Base-by-base conservation (phyloP, 495 filamentous ascomycete genomes). In the Peziza echinospora region DNA sequence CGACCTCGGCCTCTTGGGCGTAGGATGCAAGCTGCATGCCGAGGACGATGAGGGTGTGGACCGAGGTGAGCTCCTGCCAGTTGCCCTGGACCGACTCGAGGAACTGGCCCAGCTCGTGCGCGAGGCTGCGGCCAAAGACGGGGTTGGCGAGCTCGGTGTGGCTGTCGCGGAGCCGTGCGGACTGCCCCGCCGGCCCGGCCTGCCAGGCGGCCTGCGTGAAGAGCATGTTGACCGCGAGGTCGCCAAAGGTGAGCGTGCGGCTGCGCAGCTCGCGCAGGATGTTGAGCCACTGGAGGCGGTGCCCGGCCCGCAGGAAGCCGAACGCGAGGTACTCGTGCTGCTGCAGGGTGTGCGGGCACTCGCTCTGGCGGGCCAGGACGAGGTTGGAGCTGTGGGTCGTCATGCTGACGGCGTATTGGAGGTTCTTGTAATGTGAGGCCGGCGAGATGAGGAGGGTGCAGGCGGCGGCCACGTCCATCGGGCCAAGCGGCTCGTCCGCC, bases 261-360 rank as follows among this genome's bases (percentile, higher is more conserved):
- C 59, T 54, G 0, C 53, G 51, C n/a, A 78, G 56, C 49, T 77
- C 67, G 13, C 64, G 49, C 0, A 71, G 54, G 13, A 77, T 65
- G 43, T 76, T 76, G 24, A 65, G 53, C 68, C 71, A 73, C 41
- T 76, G 71, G 21, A 76, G 56, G 0, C 57, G 51, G 22, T 64
- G 48, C 0, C 71, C 72, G 0, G 66, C 53, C 2, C 70, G 63
- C 22, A 76, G 51, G 8, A 60, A 51, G 5, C 63, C 61, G 24
- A 78, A 63, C 0, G 68, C 59, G 26, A 64, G 64, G 51, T 64
- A 75, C 39, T 76, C 72, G 5, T 65, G 65, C 0, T 75, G 49
- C 0, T 66, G 60, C 48, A 75, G 60, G 24, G 60, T 21, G 0
- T 23, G 10, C 0, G 73, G 67, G 40, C 64, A 71, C 0, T 47